phyloP scores from a whole-genome alignment of 495 filamentous ascomycete genomes.

The Penicillium soppii region DNA sequence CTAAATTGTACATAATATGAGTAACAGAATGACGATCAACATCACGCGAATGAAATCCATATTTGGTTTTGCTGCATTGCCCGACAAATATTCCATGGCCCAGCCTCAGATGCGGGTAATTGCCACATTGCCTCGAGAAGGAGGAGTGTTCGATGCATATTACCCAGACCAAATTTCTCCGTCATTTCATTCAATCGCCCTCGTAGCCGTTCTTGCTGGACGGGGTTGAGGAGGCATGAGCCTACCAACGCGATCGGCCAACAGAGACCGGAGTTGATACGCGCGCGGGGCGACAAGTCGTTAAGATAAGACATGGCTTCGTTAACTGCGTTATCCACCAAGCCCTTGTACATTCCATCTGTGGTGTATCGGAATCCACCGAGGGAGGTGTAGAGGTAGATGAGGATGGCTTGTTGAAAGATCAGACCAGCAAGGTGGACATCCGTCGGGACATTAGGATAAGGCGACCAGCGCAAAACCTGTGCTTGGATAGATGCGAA shows the following conservation, averaged over 20 bases:
- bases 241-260: slow-evolving; percentile 41
- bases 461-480: slow-evolving; percentile 35
- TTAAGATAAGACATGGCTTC: slow-evolving; percentile 32
- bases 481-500: slow-evolving; percentile 39
- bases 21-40: slow-evolving; percentile 3
- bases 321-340: slow-evolving; percentile 28
- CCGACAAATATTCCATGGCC: slow-evolving; percentile 41
- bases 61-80: slow-evolving; percentile 40
- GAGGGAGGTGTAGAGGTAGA: slow-evolving; percentile 36
- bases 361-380: slow-evolving; percentile 23
- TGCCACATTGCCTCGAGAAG: slow-evolving; percentile 40
- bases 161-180: slow-evolving; percentile 32
- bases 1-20: slow-evolving; percentile 8
- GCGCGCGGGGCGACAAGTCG: slow-evolving; percentile 26
- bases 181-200: slow-evolving; percentile 27
- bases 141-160: slow-evolving; percentile 36
- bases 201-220: slow-evolving; percentile 24
- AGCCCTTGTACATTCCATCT: slow-evolving; percentile 33
- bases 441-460: slow-evolving; percentile 29
- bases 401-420: slow-evolving; percentile 39
- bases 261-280: slow-evolving; percentile 39
- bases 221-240: slow-evolving; percentile 23
- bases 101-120: slow-evolving; percentile 23
- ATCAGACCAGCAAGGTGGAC: slow-evolving; percentile 34
- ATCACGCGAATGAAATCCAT: slow-evolving; percentile 42